Base-by-base conservation (phyloP, 805 yeast genomes). In the Lachancea quebecensis region DNA sequence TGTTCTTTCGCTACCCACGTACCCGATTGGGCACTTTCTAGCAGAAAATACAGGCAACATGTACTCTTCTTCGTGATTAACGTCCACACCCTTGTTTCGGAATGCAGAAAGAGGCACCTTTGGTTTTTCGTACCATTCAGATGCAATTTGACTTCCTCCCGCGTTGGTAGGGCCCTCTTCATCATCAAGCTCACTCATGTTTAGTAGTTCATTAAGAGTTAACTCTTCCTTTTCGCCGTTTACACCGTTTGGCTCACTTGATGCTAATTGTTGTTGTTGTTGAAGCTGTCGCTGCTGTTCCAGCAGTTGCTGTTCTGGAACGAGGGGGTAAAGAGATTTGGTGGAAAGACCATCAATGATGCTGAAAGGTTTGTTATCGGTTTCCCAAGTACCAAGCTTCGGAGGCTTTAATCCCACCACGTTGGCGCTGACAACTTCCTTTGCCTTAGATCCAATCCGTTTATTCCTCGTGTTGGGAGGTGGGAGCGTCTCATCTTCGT, bases 261-360 rank as follows among this genome's bases (percentile, higher is more conserved):
- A 49, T 12, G 52, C 44, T 16, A 43, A 35, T n/a, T 14, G 39
- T 35, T 17, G 39, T 35, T 17, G 51, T 39, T 40, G 54, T 38
- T 47, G 46, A 41, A 51, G 51, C n/a, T 49, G 50, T n/a, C n/a
- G n/a, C 42, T 50, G 56, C 35, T 56, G 59, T 35, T 51, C 49
- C 14, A 60, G 45, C 35, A 57, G 61, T 47, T 54, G 64, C 45
- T 58, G 61, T 37, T 58, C 65, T 39, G 59, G 65, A 29, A 61
- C 54, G 35, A 73, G 70, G 3, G 85, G 83, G 51, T 78, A 69
- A 50, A 91, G 69, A 1, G 95, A 83, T 45, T 96, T 74, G 0
- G 98, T 93, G 0, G 95, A 82, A 28, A 87, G 74, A 4, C 99
- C 99, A 62, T 91, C 98, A 58, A 91, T 91, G 47, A 91, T 88